phyloP scores from a whole-genome alignment of 2,329 filamentous ascomycete genomes.

The Phoma sp. region DNA sequence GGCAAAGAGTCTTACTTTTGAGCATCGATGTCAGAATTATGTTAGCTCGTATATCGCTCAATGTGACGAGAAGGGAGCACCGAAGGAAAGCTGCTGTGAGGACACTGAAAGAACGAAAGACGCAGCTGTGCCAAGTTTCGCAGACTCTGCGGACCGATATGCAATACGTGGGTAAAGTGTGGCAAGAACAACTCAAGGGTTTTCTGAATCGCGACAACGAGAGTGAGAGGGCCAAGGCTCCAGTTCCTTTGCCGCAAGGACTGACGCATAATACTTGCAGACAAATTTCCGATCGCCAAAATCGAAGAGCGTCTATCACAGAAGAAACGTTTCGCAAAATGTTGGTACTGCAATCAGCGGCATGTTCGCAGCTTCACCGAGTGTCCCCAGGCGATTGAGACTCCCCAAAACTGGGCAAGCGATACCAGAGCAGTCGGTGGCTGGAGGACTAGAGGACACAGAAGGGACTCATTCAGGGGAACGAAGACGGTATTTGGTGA shows the following conservation, averaged over 20 bases:
- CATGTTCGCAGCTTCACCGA: not conserved
- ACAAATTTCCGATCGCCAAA: not conserved
- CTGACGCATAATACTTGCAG: too few relatives aligned
- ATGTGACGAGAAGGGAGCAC: not conserved
- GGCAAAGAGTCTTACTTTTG: not conserved
- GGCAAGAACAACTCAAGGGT: not conserved
- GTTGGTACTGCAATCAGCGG: conserved; percentile 3
- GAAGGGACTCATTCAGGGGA: not conserved
- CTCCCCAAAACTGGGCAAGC: not conserved
- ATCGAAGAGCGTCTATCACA: not conserved
- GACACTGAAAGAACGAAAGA: not conserved
- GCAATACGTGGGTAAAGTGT: not conserved
- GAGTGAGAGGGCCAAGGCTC: not conserved
- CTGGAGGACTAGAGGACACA: not conserved
- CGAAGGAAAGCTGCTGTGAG: not conserved
- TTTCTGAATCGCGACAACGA: not conserved
- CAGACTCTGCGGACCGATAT: not conserved
- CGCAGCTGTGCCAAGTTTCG: not conserved
- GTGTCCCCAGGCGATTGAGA: not conserved
- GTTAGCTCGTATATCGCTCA: not conserved
- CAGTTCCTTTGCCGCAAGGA: too few relatives aligned
- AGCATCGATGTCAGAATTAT: not conserved
- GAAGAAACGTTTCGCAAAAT: not conserved
- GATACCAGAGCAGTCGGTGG: not conserved
- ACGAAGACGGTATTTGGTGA: not conserved